A percentile compares a stretch with the other conserved stretches of the same genome.
These are phyloP conservation scores for Fistulinella cinereoalba DNA, from an alignment of 1,284 basidiomycete genomes.

Conservation along the genomic window DNA sequence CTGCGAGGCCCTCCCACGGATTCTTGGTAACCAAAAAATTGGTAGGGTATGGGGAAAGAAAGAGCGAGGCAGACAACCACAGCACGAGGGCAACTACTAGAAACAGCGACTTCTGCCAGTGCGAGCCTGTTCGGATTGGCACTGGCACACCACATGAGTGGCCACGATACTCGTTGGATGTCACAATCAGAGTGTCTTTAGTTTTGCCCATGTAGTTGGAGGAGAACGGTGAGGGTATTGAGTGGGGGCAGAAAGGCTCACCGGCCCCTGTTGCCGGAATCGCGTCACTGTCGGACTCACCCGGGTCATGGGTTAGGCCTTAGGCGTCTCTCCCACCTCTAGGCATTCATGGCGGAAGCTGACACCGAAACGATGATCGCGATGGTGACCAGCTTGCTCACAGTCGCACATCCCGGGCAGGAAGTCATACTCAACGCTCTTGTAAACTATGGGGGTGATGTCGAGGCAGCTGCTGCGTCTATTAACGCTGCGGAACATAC, in stretches of 20 bases:
- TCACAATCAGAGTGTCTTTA: not conserved
- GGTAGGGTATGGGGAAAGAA: not conserved
- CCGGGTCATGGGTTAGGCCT: no score
- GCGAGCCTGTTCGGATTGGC: not conserved
- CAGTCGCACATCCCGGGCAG: constrained; percentile 35
- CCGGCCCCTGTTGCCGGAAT: not conserved
- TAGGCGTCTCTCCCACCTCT: no score
- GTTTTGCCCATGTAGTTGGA: constrained; percentile 10
- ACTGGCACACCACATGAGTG: no score
- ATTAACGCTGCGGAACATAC: constrained; percentile 28
- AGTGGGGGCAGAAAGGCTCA: no score
- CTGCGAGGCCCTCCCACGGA: constrained; percentile 40
- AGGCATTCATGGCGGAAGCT: constrained; percentile 28
- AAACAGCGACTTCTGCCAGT: constrained; percentile 11
- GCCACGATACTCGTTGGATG: not conserved
- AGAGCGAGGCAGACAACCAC: constrained; percentile 3
- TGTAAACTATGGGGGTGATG: constrained; percentile 56
- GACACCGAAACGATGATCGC: constrained; percentile 73
- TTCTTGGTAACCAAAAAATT: not conserved
- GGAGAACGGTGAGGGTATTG: no score
- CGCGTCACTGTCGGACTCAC: no score
- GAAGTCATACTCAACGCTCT: constrained; percentile 59
- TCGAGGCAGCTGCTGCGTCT: constrained; percentile 51
- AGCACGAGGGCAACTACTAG: constrained; percentile 8
- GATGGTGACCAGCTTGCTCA: constrained; percentile 59